phyloP scores from a whole-genome alignment of 495 filamentous ascomycete species.

The Talaromyces nanjingensis region DNA sequence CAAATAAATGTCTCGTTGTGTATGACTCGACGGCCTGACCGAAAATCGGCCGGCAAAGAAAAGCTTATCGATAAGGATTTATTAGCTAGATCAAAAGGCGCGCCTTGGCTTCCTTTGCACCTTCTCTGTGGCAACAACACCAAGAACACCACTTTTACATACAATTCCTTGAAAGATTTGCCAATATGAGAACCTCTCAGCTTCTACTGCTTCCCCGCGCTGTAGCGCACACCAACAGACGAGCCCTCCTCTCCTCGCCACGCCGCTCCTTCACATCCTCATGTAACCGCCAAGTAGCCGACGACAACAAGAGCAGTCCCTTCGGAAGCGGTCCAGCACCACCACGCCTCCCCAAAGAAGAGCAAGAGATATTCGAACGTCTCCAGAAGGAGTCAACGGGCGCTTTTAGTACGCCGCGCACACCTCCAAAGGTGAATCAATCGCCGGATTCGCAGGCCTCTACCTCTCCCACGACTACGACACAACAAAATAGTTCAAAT shows the following conservation, averaged over 20 bases:
- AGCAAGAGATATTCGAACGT: constrained; percentile 88
- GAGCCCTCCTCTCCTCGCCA: constrained; percentile 11
- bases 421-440: constrained; percentile 34
- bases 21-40: constrained; percentile 1
- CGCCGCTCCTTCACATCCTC: constrained; percentile 23
- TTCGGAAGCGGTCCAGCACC: constrained; percentile 58
- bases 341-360: constrained; percentile 74
- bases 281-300: constrained; percentile 20
- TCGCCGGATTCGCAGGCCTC: constrained; percentile 27
- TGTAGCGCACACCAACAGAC: constrained; percentile 11
- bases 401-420: constrained; percentile 60
- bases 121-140: background rate
- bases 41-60: constrained; percentile 5
- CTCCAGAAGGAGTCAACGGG: constrained; percentile 69
- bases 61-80: constrained; percentile 4
- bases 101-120: background rate
- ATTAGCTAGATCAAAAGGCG: background rate
- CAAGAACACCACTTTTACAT: background rate
- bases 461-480: background rate
- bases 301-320: constrained; percentile 17
- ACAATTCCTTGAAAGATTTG: background rate
- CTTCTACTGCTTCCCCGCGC: constrained; percentile 13
- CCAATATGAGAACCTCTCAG: constrained; percentile 1
- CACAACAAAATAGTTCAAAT: constrained; percentile 26
- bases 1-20: constrained; percentile 1